Base-by-base conservation (phyloP, 805 yeast genomes). In the Pichia cephalocereana region DNA sequence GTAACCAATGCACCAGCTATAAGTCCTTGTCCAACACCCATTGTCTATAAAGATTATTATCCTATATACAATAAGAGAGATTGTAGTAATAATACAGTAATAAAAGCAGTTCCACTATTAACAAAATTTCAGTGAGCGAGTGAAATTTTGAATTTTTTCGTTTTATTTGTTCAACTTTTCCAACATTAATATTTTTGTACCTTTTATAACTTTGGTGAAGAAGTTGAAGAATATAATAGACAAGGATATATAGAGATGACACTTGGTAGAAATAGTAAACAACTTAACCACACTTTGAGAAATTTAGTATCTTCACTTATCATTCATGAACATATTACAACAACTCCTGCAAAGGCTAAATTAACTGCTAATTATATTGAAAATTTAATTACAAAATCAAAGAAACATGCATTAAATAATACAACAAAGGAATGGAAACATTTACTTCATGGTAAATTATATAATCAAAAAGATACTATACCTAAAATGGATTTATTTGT, bases 271-370 rank as follows among this genome's bases (percentile, higher is more conserved):
- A 68, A 73, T 26, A 67, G 75, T 10, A 67, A 78, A 40, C 82
- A 76, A 54, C 69, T 79, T 46, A 71, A 71, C 46, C 79, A 82
- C 30, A 69, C 82, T 46, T 61, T 84, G 59, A 73, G 80, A 55
- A 84, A 85, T 60, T 66, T 84, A 58, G 86, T 79, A 19, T 72
- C 86, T 2, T 80, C 85, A 12, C 64, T 85, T 37, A 70, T 85
- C 36, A 82, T 82, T 63, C 79, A 84, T 56, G 93, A 84, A 56
- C 72, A 83, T 18, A 77, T 85, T 47, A 73, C 78, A 7, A 83
- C 93, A 0, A 85, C 95, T 1, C 77, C 76, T 52, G 84, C 86
- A 28, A 83, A 83, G 63, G 90, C 91, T 43, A 82, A 80, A 62
- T 80, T 79, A 51, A 77, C 88, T 0, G 83, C 80, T 50, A 70